Evolutionary conservation across 495 filamentous ascomycete genomes (phyloP).

Genomic region (Penicilliopsis zonata): DNA sequence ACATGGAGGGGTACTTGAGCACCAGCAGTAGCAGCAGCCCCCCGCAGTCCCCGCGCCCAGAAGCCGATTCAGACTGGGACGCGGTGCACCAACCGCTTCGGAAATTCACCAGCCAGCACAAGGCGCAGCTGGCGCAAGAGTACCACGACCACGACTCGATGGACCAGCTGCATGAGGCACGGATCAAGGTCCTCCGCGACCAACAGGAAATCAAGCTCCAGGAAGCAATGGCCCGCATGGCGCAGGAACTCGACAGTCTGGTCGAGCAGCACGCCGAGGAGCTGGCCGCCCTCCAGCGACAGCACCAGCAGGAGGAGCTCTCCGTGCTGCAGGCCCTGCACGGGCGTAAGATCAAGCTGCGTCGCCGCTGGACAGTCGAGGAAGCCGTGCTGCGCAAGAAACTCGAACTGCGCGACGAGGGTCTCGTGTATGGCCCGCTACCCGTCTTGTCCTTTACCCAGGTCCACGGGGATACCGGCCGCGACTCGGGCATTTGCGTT

Average conservation of each 20-base stretch:
- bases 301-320: conserved; percentile 41
- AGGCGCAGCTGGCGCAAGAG: conserved; percentile 55
- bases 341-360: conserved; percentile 37
- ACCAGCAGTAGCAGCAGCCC: conserved; percentile 43
- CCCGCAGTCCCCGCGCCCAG: conserved; percentile 14
- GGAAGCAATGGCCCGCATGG: conserved; percentile 52
- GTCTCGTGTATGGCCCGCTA: conserved; percentile 36
- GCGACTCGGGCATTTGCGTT: conserved; percentile 16
- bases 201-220: conserved; percentile 60
- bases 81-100: conserved; percentile 10
- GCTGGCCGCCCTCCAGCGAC: conserved; percentile 40
- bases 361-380: conserved; percentile 48
- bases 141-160: conserved; percentile 57
- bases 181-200: conserved; percentile 72
- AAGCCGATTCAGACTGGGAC: conserved; percentile 12
- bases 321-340: conserved; percentile 33
- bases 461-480: conserved; percentile 8
- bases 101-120: conserved; percentile 25
- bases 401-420: conserved; percentile 40
- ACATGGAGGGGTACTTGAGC: conserved; percentile 71
- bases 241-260: conserved; percentile 45
- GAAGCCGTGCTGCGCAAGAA: conserved; percentile 50
- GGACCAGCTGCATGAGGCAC: conserved; percentile 55
- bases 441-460: conserved; percentile 25
- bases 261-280: conserved; percentile 38